A percentile compares a stretch with the other conserved stretches of the same genome.
phyloP scores from a whole-genome alignment of 306 rosid genomes.

The Prunus fruticosa region DNA sequence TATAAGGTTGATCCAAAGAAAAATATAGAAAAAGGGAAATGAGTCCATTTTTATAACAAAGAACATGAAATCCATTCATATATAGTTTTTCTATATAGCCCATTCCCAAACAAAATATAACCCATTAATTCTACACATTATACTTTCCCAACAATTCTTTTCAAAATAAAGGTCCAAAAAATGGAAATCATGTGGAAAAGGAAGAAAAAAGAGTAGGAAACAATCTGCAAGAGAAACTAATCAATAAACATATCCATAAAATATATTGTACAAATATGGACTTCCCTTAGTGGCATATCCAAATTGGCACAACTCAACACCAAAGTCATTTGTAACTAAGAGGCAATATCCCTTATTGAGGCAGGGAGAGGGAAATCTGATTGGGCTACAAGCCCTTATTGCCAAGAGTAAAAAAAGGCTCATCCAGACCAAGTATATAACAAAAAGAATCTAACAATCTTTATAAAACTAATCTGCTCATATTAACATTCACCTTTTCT shows the following conservation, averaged over 20 bases:
- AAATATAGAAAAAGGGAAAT: no score
- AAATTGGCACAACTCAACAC: not conserved
- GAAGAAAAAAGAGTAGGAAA: not conserved
- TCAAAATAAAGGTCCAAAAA: no score
- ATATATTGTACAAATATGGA: not conserved
- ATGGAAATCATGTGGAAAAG: not conserved
- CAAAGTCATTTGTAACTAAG: not conserved
- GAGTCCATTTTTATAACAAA: no score
- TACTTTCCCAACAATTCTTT: no score
- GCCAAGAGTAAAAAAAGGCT: not conserved
- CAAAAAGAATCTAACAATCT: not conserved
- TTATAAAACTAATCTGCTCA: not conserved
- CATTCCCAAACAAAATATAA: not conserved
- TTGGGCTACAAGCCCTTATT: not conserved
- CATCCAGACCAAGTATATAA: not conserved
- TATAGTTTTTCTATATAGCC: not conserved
- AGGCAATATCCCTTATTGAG: not conserved
- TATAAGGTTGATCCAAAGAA: not conserved
- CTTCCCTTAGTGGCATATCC: not conserved
- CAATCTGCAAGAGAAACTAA: no score
- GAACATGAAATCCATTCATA: not conserved
- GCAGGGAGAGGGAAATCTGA: not conserved
- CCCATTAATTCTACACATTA: no score
- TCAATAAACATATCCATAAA: no score
- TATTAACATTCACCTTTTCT: constrained; percentile 64